Conservation (phyloP, 1,284 basidiomycete species). For the Rhodotorula sp. region DNA sequence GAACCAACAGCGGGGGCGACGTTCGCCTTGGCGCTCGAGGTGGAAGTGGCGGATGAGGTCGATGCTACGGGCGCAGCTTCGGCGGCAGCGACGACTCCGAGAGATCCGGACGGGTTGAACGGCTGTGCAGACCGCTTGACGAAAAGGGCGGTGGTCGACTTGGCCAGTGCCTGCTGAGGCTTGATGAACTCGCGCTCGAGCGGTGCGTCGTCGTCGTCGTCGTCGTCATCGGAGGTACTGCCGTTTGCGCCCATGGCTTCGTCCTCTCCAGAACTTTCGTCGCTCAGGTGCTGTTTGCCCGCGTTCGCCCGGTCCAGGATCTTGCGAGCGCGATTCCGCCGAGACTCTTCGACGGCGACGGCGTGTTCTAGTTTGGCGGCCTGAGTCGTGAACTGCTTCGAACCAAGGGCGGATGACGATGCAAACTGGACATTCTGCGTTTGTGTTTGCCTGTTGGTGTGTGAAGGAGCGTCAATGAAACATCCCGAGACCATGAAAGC, state of each 20-base stretch:
- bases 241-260: not conserved
- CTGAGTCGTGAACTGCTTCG: conserved; percentile 62
- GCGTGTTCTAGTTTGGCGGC: conserved; percentile 56
- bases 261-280: conserved; percentile 10
- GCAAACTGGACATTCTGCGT: conserved; percentile 64
- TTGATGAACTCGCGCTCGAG: conserved; percentile 28
- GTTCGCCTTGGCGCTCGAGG: conserved; percentile 9
- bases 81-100: conserved; percentile 21
- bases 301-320: conserved; percentile 33
- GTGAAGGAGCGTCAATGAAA: not conserved
- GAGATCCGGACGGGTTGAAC: conserved; percentile 38
- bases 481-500: not conserved
- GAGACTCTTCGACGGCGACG: conserved; percentile 22
- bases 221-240: conserved; percentile 1
- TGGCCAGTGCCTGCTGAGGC: conserved; percentile 21
- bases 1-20: conserved; percentile 21
- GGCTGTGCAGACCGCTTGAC: conserved; percentile 11
- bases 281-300: conserved; percentile 29
- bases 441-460: conserved; percentile 63
- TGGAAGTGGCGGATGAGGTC: conserved; percentile 14
- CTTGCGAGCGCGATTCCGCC: conserved; percentile 20
- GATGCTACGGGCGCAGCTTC: conserved; percentile 2
- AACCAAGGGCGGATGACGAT: conserved; percentile 74
- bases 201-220: conserved; percentile 7
- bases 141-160: conserved; percentile 11